Conservation (phyloP, 2,329 filamentous ascomycete species). For the Diaporthe sp. region DNA sequence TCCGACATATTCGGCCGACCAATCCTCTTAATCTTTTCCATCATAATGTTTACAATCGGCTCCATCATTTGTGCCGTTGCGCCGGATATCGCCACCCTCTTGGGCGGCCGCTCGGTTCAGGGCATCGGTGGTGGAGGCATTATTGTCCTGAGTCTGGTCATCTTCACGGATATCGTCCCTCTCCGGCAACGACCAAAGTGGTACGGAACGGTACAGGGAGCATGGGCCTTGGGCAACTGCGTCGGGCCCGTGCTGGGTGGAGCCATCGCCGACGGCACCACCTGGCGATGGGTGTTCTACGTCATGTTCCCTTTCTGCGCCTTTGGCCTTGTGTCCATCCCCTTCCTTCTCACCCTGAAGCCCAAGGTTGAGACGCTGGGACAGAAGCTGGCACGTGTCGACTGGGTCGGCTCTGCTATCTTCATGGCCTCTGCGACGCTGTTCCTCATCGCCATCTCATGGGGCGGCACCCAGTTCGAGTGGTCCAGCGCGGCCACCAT, state of each 20-base stretch:
- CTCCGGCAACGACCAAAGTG: constrained; percentile 58
- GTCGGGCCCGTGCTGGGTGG: constrained; percentile 58
- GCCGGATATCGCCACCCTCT: constrained; percentile 50
- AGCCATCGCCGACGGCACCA: constrained; percentile 51
- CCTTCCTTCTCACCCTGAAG: constrained; percentile 58
- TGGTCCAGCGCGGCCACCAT: constrained; percentile 59
- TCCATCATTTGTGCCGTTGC: constrained; percentile 57
- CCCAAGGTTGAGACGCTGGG: constrained; percentile 50
- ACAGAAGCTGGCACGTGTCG: constrained; percentile 56
- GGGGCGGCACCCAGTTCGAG: constrained; percentile 58
- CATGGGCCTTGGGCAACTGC: constrained; percentile 58
- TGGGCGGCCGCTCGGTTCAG: constrained; percentile 56
- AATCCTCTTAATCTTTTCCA: constrained; percentile 51
- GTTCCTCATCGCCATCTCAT: constrained; percentile 63
- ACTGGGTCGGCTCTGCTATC: constrained; percentile 61
- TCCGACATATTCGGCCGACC: constrained; percentile 54
- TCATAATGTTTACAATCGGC: constrained; percentile 58
- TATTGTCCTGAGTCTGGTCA: constrained; percentile 56
- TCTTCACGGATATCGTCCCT: constrained; percentile 59
- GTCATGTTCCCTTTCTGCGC: constrained; percentile 61
- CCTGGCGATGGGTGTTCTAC: constrained; percentile 65
- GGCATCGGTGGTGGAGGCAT: constrained; percentile 59
- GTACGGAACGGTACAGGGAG: constrained; percentile 54
- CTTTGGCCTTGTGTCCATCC: constrained; percentile 55
- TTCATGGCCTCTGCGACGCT: constrained; percentile 59